Evolutionary conservation across 495 filamentous ascomycete species (phyloP).

Genomic region (Penicillium atrosanguineum): DNA sequence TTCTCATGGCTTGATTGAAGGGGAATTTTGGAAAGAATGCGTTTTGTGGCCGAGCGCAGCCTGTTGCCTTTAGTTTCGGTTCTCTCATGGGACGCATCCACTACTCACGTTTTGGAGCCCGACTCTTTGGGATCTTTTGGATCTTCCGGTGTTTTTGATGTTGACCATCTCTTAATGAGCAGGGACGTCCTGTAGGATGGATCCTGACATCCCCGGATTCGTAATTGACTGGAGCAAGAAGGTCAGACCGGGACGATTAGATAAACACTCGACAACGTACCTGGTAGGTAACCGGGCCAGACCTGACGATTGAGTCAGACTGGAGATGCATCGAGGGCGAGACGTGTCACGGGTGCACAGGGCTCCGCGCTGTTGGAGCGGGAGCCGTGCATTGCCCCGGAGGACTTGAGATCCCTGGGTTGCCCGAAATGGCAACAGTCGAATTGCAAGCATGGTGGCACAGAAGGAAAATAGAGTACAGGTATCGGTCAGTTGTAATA

Average conservation of each 20-base stretch:
- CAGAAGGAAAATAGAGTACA: constrained; percentile 1
- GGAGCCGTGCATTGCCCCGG: not conserved
- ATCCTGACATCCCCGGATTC: not conserved
- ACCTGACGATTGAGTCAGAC: constrained; percentile 1
- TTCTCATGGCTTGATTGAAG: constrained; percentile 67
- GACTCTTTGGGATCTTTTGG: constrained; percentile 2
- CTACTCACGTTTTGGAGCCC: constrained; percentile 10
- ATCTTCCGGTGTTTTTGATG: constrained; percentile 24
- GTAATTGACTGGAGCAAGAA: constrained; percentile 1
- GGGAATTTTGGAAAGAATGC: constrained; percentile 50
- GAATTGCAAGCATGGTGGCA: constrained; percentile 19
- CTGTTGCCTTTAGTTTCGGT: not conserved
- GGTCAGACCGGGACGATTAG: not conserved
- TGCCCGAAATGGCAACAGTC: constrained; percentile 10
- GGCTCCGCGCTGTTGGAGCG: constrained; percentile 3
- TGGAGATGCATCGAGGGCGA: constrained; percentile 13
- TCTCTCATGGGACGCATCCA: not conserved
- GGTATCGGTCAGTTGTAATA: not conserved
- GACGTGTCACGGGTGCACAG: not conserved
- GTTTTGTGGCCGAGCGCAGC: constrained; percentile 17
- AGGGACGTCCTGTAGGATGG: constrained; percentile 3
- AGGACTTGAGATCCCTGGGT: constrained; percentile 2
- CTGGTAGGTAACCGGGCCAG: constrained; percentile 6
- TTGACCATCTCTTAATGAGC: constrained; percentile 23
- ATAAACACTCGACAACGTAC: constrained; percentile 4